A percentile compares a stretch with the other conserved stretches of the same genome.
These are phyloP conservation scores for Aspergillus steynii DNA, from an alignment of 495 filamentous ascomycete species.

Conservation along the genomic window DNA sequence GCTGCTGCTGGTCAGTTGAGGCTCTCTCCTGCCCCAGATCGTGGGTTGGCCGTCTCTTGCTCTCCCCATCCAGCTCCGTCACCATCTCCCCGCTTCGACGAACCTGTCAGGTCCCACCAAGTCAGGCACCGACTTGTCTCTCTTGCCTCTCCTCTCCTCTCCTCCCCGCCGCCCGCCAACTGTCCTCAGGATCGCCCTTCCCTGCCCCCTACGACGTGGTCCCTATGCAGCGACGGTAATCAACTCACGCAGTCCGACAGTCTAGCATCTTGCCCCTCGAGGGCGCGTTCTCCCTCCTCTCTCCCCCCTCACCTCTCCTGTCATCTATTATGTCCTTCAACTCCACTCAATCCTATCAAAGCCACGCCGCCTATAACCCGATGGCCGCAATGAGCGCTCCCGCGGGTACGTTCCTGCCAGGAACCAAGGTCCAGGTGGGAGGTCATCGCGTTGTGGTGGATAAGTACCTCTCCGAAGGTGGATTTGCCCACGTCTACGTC, in stretches of 20 bases:
- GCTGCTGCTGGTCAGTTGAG: conserved; percentile 12
- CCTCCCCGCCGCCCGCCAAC: conserved; percentile 25
- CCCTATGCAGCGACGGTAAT: conserved; percentile 28
- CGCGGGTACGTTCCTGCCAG: conserved; percentile 85
- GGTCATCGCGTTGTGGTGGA: conserved; percentile 92
- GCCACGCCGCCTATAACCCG: conserved; percentile 41
- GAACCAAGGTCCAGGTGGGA: conserved; percentile 95
- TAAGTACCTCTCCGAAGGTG: conserved; percentile 96
- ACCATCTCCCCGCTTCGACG: conserved; percentile 6
- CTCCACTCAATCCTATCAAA: conserved; percentile 29
- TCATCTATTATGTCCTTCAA: conserved; percentile 38
- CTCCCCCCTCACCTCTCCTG: not conserved
- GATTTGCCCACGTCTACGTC: conserved; percentile 97
- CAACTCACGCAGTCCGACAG: conserved; percentile 1
- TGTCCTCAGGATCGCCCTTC: conserved; percentile 17
- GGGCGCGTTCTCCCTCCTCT: conserved; percentile 12
- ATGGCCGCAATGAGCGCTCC: conserved; percentile 56
- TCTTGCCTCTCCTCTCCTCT: conserved; percentile 5
- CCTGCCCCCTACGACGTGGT: not conserved
- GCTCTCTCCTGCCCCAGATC: not conserved
- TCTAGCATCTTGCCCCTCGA: conserved; percentile 24
- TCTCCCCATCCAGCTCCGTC: conserved; percentile 4
- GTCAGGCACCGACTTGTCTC: conserved; percentile 15
- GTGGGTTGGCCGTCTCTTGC: not conserved
- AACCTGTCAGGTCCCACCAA: conserved; percentile 19